These are phyloP conservation scores for Macadamia integrifolia DNA, from an alignment of 164 flowering plant genomes.

Conservation along the genomic window DNA sequence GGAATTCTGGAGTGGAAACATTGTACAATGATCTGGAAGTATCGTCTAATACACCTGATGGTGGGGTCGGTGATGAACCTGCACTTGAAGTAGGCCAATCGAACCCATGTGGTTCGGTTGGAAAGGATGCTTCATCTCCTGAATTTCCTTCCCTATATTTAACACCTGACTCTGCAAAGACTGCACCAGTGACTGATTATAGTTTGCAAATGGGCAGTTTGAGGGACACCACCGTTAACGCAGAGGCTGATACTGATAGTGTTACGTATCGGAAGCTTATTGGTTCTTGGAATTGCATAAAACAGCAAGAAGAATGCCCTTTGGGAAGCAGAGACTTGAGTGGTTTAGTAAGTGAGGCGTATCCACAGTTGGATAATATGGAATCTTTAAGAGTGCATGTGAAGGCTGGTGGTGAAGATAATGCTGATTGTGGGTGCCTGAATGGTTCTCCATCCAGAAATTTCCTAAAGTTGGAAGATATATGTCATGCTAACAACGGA, in stretches of 20 bases:
- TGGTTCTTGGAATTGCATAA: too few species aligned
- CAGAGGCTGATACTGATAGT: conserved; percentile 6
- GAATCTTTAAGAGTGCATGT: too few species aligned
- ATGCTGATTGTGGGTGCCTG: too few species aligned
- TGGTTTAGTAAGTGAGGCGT: too few species aligned
- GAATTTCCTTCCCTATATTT: conserved; percentile 8
- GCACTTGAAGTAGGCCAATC: conserved; percentile 1
- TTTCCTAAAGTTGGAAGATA: too few species aligned
- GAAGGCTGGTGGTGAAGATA: too few species aligned
- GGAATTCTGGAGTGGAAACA: conserved; percentile 17
- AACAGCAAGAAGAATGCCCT: too few species aligned
- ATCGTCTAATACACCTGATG: neutral
- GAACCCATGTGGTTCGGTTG: conserved; percentile 7
- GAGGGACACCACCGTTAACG: conserved; percentile 5
- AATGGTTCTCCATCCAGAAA: too few species aligned
- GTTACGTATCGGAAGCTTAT: too few species aligned
- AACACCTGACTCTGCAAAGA: conserved; percentile 6
- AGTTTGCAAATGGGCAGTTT: conserved; percentile 12
- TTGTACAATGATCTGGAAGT: conserved; percentile 10
- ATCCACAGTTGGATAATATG: too few species aligned
- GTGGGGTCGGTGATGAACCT: neutral
- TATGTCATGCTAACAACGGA: too few species aligned
- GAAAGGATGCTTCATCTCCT: conserved; percentile 13
- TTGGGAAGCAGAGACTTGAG: too few species aligned
- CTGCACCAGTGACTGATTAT: conserved; percentile 4